These are phyloP conservation scores for Pythium dissotocum DNA, from an alignment of 352 stramenopile species.

Conservation along the genomic window DNA sequence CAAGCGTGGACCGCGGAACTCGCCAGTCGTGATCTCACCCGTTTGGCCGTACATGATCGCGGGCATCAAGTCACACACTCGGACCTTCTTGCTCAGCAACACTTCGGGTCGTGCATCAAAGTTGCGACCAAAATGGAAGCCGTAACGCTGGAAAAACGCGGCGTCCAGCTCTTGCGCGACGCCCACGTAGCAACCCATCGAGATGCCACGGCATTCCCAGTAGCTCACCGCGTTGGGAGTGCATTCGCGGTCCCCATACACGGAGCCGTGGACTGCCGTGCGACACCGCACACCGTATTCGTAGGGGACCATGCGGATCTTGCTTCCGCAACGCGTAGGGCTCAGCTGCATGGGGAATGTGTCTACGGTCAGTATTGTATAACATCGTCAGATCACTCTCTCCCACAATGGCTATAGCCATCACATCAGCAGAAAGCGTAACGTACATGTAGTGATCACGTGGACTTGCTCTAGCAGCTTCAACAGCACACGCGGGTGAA, in stretches of 20 bases:
- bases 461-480: constrained; percentile 51
- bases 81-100: constrained; percentile 47
- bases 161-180: constrained; percentile 41
- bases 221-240: constrained; percentile 48
- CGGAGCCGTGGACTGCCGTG: constrained; percentile 33
- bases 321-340: constrained; percentile 34
- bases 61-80: constrained; percentile 64
- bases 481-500: constrained; percentile 43
- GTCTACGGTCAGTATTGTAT: constrained; percentile 30
- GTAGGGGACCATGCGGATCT: constrained; percentile 47
- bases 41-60: constrained; percentile 77
- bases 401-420: background rate
- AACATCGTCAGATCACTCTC: background rate
- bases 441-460: constrained; percentile 52
- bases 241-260: constrained; percentile 55
- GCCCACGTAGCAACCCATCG: constrained; percentile 60
- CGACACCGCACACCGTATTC: constrained; percentile 38
- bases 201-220: constrained; percentile 68
- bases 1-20: constrained; percentile 56
- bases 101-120: constrained; percentile 38
- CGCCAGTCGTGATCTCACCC: constrained; percentile 67
- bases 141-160: constrained; percentile 39
- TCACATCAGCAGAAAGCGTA: background rate
- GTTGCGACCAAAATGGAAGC: constrained; percentile 33
- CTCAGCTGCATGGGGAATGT: constrained; percentile 56